phyloP scores from a whole-genome alignment of 2,329 filamentous ascomycete species.

The Salinomyces thailandicus region DNA sequence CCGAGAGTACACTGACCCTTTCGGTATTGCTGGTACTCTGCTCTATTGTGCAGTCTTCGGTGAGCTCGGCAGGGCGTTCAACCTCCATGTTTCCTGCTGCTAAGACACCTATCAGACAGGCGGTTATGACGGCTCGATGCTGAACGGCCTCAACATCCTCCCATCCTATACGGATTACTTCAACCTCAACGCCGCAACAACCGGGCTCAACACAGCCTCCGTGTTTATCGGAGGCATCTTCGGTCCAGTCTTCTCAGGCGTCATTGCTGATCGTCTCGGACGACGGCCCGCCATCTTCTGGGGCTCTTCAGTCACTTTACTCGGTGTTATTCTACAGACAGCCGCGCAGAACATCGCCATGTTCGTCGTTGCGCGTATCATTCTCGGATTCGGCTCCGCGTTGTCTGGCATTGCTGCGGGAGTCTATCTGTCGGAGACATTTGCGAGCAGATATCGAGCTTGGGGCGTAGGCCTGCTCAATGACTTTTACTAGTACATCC shows the following conservation, averaged over 20 bases:
- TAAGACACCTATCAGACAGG: slow-evolving; percentile 6
- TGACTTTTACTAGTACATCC: slow-evolving; percentile 26
- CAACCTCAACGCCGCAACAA: slow-evolving; percentile 42
- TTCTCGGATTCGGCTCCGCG: slow-evolving; percentile 39
- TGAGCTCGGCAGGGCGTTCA: no score
- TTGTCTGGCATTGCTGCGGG: slow-evolving; percentile 36
- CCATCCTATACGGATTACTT: slow-evolving; percentile 49
- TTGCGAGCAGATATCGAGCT: slow-evolving; percentile 36
- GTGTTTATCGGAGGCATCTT: slow-evolving; percentile 45
- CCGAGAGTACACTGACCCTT: slow-evolving; percentile 13
- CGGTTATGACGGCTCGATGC: slow-evolving; percentile 38
- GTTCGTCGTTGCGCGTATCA: slow-evolving; percentile 38
- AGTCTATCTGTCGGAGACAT: slow-evolving; percentile 42
- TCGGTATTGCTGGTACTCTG: slow-evolving; percentile 16
- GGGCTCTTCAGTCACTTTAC: slow-evolving; percentile 32
- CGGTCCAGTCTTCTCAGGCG: slow-evolving; percentile 34
- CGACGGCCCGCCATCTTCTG: slow-evolving; percentile 37
- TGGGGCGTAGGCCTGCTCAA: slow-evolving; percentile 35
- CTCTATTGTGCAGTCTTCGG: slow-evolving; percentile 13
- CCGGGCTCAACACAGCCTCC: slow-evolving; percentile 45
- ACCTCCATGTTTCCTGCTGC: background rate
- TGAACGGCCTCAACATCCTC: slow-evolving; percentile 49
- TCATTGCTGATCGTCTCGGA: slow-evolving; percentile 34
- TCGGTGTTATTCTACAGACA: slow-evolving; percentile 39
- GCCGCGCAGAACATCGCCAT: slow-evolving; percentile 43